These are phyloP conservation scores for Suillus alpinus DNA, from an alignment of 768 basidiomycete species.

Conservation along the genomic window DNA sequence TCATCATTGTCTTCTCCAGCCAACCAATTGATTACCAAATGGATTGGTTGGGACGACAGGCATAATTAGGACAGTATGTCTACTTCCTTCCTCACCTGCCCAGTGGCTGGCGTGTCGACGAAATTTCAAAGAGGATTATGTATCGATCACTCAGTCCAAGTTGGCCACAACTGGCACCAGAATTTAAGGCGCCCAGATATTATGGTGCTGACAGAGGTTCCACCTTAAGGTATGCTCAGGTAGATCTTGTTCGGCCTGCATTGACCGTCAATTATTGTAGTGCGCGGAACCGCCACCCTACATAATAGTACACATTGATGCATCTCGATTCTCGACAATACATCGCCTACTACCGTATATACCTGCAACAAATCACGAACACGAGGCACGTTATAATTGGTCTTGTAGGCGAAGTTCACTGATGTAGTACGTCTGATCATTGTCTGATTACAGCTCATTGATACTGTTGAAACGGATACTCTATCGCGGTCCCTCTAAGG, in stretches of 20 bases:
- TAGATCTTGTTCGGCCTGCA: neutral
- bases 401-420: neutral
- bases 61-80: neutral
- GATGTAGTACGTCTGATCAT: neutral
- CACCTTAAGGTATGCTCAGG: neutral
- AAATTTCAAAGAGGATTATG: neutral
- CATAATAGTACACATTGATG: neutral
- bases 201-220: neutral
- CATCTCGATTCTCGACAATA: neutral
- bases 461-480: constrained; percentile 77
- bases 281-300: neutral
- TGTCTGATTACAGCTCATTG: constrained; percentile 65
- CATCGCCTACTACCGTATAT: constrained; percentile 47
- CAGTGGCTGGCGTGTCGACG: neutral
- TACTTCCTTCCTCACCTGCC: neutral
- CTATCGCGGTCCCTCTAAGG: neutral
- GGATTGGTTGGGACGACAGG: neutral
- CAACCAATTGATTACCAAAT: too few species aligned
- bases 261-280: constrained; percentile 3
- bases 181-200: constrained; percentile 9
- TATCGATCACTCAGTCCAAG: neutral
- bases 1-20: too few species aligned
- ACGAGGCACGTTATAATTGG: constrained; percentile 62
- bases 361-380: constrained; percentile 99
- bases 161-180: neutral